Base-by-base conservation (phyloP, 768 basidiomycete genomes). In the Rhodotorula paludigena region DNA sequence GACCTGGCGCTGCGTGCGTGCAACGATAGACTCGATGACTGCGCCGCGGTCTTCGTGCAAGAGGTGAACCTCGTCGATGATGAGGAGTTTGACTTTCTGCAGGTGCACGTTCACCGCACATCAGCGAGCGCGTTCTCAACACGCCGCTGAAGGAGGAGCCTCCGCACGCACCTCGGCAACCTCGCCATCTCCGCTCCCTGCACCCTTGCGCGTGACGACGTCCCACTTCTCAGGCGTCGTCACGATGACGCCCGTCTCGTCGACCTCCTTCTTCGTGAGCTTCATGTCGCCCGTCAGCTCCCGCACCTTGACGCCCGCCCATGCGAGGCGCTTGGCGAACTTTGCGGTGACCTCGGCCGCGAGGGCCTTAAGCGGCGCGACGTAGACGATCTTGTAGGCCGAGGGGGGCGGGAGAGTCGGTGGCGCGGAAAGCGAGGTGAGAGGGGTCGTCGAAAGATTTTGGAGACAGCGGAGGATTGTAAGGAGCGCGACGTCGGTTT, bases 201-300 rank as follows among this genome's bases (percentile, higher is more conserved):
- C 63, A 1, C 64, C 65, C 77, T 96, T 98, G 68, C 96, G 82
- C 15, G 96, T 99, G 5, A 99, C 96, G 0, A 99, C 96, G 73
- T 98, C 96, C 96, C 96, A 99, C 78, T 99, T 99, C 78, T 99
- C 96, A 0, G 96, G 96, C 2, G 96, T 99, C 4, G 96, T 99
- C 12, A 99, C 92, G 65, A 99, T 98, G 52, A 99, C 87, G 76
- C 97, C 94, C 16, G 96, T 98, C 78, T 89, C 86, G 2, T 89
- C 88, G 66, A 99, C 92, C 79, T 98, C 94, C 44, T 86, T 83
- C 78, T 89, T 88, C 23, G 96, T 91, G 77, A 99, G 79, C 78
- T 98, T 96, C 93, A 98, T 98, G 75, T 99, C 96, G 78, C 94
- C 82, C 28, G 94, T 98, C 71, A 98, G 80, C 79, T 99, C 96